These are phyloP conservation scores for Metarhizium humberi DNA, from an alignment of 2,329 filamentous ascomycete species.

Conservation along the genomic window DNA sequence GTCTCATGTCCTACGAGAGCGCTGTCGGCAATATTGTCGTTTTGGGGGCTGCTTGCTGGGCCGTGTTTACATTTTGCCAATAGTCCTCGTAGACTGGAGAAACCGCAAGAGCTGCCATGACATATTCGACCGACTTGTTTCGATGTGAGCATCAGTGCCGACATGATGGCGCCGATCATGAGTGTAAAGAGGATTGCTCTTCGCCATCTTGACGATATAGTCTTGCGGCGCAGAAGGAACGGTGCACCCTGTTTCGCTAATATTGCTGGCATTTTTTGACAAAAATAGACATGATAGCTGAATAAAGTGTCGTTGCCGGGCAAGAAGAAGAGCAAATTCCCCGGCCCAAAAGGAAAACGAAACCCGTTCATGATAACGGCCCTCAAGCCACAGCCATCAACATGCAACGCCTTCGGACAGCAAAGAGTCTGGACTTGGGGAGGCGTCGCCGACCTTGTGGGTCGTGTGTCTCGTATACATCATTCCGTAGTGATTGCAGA, in stretches of 20 bases:
- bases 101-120: slow-evolving; percentile 16
- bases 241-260: not conserved
- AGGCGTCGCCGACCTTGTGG: no score
- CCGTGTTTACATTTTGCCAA: not conserved
- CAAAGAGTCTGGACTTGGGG: no score
- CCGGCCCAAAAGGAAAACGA: no score
- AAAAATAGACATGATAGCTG: no score
- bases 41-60: not conserved
- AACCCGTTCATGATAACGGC: no score
- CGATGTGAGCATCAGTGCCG: slow-evolving; percentile 22
- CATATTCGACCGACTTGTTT: slow-evolving; percentile 20
- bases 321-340: no score
- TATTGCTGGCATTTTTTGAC: not conserved
- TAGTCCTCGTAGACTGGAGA: not conserved
- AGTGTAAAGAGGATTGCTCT: not conserved
- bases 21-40: not conserved
- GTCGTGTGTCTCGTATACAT: no score
- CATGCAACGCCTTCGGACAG: no score
- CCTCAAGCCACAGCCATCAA: no score
- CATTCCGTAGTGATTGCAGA: no score
- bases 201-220: not conserved
- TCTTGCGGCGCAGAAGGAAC: not conserved
- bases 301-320: no score
- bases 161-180: slow-evolving; percentile 9
- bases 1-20: not conserved